Evolutionary conservation across 2,329 filamentous ascomycete genomes (phyloP).

Genomic region (Plenodomus lindquistii): DNA sequence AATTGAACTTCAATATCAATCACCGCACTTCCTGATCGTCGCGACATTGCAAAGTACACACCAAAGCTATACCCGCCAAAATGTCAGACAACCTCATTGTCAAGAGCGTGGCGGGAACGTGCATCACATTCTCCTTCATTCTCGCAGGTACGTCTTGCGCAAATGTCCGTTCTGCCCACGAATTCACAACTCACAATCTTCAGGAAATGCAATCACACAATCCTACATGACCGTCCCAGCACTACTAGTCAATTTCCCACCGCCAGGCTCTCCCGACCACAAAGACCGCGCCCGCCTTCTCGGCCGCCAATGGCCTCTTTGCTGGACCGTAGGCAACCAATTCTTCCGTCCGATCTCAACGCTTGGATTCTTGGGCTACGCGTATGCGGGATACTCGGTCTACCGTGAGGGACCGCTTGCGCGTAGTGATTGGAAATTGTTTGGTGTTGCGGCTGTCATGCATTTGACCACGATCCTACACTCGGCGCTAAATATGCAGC

Average conservation of each 20-base stretch:
- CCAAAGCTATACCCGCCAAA: constrained; percentile 1
- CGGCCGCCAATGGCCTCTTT: constrained; percentile 55
- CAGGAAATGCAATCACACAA: constrained; percentile 58
- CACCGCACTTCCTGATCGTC: not conserved
- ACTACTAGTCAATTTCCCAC: constrained; percentile 53
- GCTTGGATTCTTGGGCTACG: constrained; percentile 54
- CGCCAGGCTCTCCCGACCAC: constrained; percentile 47
- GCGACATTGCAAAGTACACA: not conserved
- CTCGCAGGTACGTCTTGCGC: constrained; percentile 46
- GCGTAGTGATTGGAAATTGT: constrained; percentile 52
- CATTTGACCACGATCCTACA: constrained; percentile 55
- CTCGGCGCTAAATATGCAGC: constrained; percentile 57
- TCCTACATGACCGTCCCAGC: constrained; percentile 58
- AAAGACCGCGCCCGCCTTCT: constrained; percentile 50
- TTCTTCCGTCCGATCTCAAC: constrained; percentile 59
- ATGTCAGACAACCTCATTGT: constrained; percentile 41
- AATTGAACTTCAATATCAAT: too few species aligned
- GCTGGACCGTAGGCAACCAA: constrained; percentile 56
- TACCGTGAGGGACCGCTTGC: constrained; percentile 33
- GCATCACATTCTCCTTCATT: constrained; percentile 55
- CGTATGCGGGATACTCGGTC: constrained; percentile 48
- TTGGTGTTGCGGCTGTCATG: constrained; percentile 49
- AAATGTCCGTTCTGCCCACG: too few species aligned
- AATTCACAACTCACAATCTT: constrained; percentile 3
- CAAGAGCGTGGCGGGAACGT: constrained; percentile 50